Conservation (phyloP, 129 eudicot genomes). For the Chrysanthemum makinoi region DNA sequence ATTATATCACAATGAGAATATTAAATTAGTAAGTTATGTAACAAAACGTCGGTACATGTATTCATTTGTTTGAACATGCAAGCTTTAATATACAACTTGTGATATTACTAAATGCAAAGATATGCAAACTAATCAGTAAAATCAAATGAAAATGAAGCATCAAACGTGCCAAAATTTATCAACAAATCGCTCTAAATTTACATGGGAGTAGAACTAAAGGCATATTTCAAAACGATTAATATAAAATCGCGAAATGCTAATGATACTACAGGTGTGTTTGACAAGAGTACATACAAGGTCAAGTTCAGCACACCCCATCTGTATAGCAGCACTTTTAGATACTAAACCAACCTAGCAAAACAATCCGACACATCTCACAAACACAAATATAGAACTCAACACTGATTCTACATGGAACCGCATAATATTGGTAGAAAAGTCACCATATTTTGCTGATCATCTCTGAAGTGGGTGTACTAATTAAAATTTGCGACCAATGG, state of each 20-base stretch:
- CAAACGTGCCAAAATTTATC: neutral
- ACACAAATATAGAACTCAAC: neutral
- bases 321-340: constrained; percentile 58
- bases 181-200: neutral
- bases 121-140: no score
- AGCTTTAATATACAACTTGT: no score
- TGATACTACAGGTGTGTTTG: neutral
- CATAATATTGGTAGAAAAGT: neutral
- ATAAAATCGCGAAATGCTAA: neutral
- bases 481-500: no score
- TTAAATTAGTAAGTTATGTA: no score
- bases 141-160: no score
- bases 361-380: neutral
- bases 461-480: no score
- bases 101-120: no score
- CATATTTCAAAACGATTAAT: neutral
- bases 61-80: no score
- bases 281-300: constrained; percentile 57
- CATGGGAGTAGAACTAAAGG: constrained; percentile 7
- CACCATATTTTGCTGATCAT: no score
- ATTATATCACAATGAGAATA: no score
- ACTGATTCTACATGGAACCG: neutral
- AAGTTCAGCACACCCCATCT: constrained; percentile 82
- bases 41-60: no score
- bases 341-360: constrained; percentile 70